Evolutionary conservation across 202 grass and related monocot species (phyloP).

Genomic region (Eragrostis tef): DNA sequence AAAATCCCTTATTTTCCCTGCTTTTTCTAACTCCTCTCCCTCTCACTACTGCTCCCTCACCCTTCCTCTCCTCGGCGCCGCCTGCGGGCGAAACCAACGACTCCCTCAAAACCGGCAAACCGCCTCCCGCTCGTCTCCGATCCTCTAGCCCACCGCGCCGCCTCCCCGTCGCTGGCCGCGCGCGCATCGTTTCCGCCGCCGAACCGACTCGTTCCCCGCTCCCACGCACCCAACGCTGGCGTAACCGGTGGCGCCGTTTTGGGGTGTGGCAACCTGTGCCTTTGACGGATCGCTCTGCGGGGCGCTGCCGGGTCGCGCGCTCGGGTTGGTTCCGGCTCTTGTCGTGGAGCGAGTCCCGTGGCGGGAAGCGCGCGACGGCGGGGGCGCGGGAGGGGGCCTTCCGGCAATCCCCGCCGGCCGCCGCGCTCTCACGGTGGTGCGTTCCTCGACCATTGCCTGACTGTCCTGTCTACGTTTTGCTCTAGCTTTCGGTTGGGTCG

Average conservation of each 20-base stretch:
- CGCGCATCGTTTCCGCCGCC: slow-evolving; percentile 5
- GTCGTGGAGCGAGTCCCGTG: background rate
- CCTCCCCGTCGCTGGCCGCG: background rate
- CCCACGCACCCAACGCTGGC: background rate
- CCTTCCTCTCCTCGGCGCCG: background rate
- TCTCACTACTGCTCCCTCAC: no score
- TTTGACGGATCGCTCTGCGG: background rate
- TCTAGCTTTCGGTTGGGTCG: background rate
- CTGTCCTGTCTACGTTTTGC: slow-evolving; percentile 1
- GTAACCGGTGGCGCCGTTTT: slow-evolving; percentile 20
- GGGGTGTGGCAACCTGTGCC: background rate
- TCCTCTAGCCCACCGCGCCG: background rate
- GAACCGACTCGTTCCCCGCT: slow-evolving; percentile 7
- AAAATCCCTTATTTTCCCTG: slow-evolving; percentile 29
- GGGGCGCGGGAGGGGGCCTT: background rate
- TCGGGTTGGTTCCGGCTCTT: background rate
- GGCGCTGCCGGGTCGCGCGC: background rate
- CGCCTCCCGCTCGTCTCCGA: background rate
- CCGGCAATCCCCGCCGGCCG: slow-evolving; percentile 48
- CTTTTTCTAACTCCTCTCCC: background rate
- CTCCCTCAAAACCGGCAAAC: slow-evolving; percentile 40
- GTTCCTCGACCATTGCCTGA: slow-evolving; percentile 26
- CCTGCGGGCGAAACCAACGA: slow-evolving; percentile 55
- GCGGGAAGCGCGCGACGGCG: background rate
- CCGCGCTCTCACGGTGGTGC: slow-evolving; percentile 60